phyloP scores from a whole-genome alignment of 352 stramenopile species.

The Pythium guiyangense region DNA sequence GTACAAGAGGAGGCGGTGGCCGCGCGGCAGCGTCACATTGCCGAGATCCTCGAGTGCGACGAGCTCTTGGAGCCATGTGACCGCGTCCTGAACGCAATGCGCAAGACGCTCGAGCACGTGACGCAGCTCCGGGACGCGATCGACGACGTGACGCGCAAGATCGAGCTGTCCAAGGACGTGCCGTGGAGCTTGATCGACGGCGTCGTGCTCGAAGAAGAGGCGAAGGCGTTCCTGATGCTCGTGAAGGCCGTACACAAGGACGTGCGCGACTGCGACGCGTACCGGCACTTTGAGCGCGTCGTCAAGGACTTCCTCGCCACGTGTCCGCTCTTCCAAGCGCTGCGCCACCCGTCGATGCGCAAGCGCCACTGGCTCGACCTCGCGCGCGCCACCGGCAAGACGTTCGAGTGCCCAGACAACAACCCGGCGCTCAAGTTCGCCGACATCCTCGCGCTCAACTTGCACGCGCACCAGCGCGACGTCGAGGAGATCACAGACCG shows the following conservation, averaged over 20 bases:
- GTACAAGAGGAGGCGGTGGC: constrained; percentile 24
- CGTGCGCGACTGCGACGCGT: constrained; percentile 89
- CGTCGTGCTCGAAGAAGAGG: constrained; percentile 91
- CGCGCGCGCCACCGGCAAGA: constrained; percentile 45
- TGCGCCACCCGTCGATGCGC: constrained; percentile 73
- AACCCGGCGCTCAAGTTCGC: constrained; percentile 65
- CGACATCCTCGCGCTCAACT: constrained; percentile 76
- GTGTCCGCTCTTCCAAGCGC: constrained; percentile 73
- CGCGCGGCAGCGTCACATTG: constrained; percentile 82
- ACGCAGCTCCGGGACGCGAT: constrained; percentile 86
- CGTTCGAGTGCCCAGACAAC: constrained; percentile 62
- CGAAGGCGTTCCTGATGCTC: constrained; percentile 81
- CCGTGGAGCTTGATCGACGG: constrained; percentile 91
- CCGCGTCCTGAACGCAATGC: constrained; percentile 68
- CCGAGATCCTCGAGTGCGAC: constrained; percentile 91
- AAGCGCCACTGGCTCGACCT: constrained; percentile 74
- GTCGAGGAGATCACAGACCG: constrained; percentile 91
- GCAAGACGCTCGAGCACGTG: constrained; percentile 70
- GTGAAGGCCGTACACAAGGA: constrained; percentile 89
- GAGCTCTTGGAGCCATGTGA: constrained; percentile 82
- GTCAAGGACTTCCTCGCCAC: constrained; percentile 75
- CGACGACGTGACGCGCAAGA: constrained; percentile 84
- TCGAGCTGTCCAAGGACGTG: constrained; percentile 83
- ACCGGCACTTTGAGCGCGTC: constrained; percentile 79
- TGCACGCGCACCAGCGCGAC: constrained; percentile 76